phyloP scores from a whole-genome alignment of 495 filamentous ascomycete species.

The Chaetomium tenue region DNA sequence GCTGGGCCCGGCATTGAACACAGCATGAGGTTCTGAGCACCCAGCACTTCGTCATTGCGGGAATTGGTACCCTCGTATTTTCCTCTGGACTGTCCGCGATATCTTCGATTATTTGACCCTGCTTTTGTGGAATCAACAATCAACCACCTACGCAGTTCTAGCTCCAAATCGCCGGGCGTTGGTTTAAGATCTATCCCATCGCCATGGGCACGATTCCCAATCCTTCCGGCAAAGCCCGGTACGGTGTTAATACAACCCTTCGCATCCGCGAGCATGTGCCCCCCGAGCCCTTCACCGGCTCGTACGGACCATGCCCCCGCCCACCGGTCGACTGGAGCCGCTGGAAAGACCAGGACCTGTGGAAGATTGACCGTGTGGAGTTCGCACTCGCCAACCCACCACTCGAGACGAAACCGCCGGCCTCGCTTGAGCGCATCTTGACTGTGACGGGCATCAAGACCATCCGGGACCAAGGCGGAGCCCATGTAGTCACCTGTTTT shows the following conservation, averaged over 20 bases:
- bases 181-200: background rate
- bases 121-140: no score
- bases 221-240: background rate
- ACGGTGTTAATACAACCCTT: background rate
- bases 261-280: background rate
- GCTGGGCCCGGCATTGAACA: no score
- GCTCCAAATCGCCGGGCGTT: no score
- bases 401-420: background rate
- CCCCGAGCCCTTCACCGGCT: background rate
- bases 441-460: constrained; percentile 5
- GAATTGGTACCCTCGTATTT: no score
- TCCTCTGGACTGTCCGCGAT: no score
- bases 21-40: no score
- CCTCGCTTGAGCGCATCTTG: background rate
- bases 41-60: no score
- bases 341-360: background rate
- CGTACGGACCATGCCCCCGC: background rate
- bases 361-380: background rate
- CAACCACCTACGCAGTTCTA: no score
- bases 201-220: background rate
- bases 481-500: constrained; percentile 6
- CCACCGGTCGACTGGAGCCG: background rate
- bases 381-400: constrained; percentile 5
- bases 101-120: no score
- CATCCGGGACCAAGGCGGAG: background rate